Evolutionary conservation across 176 grass and related monocot species (phyloP), one percentile per base, ranked within the genome.

Genomic region (Carex myosuroides): DNA sequence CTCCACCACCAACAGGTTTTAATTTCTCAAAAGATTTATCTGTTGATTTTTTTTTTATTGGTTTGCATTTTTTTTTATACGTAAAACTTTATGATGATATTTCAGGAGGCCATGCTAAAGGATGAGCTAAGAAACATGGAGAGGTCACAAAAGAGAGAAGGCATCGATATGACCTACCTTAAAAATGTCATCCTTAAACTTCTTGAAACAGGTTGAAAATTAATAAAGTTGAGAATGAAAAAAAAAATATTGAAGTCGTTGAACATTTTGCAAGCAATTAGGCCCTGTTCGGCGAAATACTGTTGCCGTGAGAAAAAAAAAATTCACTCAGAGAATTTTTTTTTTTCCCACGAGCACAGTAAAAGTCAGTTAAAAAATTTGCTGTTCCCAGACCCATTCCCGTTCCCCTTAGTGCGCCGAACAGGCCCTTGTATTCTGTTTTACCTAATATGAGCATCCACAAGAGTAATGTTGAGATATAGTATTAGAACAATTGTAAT

Each of bases 121-220:
- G 74, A 64, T 24, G 96, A 99, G 77, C 88, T 99, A 77, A 88
- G 90, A 57, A 94, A 92, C 87, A 95, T 99, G 96, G 93, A 99
- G 20, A 95, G 96, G 85, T 95, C 96, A 84, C 89, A 99, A 86
- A 99, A 99, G 85, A 87, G 96, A 33, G 96, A 99, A 92, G 96
- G 96, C 82, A 89, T 99, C 77, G 93, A 99, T 88, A 90, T 99
- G 96, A 99, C 91, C 69, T 99, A 99, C 86, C 88, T 99, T 41
- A 99, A 99, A 86, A 95, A 99, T 87, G 88, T 99, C 44, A 95
- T 99, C 60, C 72, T 99, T 52, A 99, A 99, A 50, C 96, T 99
- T 77, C 92, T 99, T 89, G 96, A 99, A 95, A 99, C 96, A 90
- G 93, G 96, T 93, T 50, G 52, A 26, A 62, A 85, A 84, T 42